phyloP scores from a whole-genome alignment of 371 early-diverging fungal genomes.

The Choanephora cucurbitarum region DNA sequence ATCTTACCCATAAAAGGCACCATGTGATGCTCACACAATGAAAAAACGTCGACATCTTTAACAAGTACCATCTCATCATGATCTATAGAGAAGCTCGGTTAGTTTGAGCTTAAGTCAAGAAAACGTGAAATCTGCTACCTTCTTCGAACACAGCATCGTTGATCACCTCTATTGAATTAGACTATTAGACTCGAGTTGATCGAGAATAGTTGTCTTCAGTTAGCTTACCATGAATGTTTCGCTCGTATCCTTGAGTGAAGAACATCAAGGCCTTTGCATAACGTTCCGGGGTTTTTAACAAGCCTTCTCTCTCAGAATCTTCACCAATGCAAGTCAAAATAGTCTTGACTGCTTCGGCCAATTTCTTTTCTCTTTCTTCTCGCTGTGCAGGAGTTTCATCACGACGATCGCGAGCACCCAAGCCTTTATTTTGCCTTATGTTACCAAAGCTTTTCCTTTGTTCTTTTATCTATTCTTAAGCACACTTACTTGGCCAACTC shows the following conservation, averaged over 20 bases:
- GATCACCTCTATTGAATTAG: constrained; percentile 65
- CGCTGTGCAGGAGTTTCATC: constrained; percentile 77
- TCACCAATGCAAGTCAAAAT: constrained; percentile 95
- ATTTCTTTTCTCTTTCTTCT: constrained; percentile 67
- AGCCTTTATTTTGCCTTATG: constrained; percentile 36
- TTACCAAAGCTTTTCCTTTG: background rate
- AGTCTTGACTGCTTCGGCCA: constrained; percentile 85
- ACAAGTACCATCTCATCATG: constrained; percentile 99
- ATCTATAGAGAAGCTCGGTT: constrained; percentile 49
- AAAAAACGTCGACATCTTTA: constrained; percentile 92
- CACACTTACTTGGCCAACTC: constrained; percentile 54
- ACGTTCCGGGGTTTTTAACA: constrained; percentile 93
- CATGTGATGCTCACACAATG: constrained; percentile 98
- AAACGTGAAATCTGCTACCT: constrained; percentile 48
- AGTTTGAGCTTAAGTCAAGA: background rate
- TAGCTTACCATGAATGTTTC: constrained; percentile 69
- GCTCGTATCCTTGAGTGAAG: constrained; percentile 96
- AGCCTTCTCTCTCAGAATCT: constrained; percentile 92
- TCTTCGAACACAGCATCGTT: constrained; percentile 97
- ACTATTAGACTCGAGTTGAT: background rate
- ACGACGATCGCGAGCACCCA: constrained; percentile 73
- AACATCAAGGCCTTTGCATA: constrained; percentile 98
- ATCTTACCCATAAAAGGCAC: constrained; percentile 98
- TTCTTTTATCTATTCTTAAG: background rate
- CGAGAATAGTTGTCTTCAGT: background rate